phyloP scores from a whole-genome alignment of 2,329 filamentous ascomycete species.

The Cercospora sp. region DNA sequence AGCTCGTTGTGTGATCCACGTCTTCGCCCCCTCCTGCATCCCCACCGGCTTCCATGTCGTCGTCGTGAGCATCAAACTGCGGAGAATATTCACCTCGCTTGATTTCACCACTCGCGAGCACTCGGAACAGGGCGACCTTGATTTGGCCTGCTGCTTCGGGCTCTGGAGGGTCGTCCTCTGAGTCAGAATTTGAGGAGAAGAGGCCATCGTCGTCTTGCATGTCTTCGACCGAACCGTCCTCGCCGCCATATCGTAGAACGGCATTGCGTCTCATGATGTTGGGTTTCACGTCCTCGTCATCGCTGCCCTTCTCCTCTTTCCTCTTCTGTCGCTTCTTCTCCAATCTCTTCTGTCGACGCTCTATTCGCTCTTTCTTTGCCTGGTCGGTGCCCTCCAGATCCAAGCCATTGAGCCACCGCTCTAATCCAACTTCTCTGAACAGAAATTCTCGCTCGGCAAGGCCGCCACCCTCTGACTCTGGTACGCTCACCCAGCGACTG shows the following conservation, averaged over 20 bases:
- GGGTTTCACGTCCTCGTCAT: conserved; percentile 49
- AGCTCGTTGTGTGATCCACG: conserved; percentile 95
- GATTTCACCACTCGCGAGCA: conserved; percentile 92
- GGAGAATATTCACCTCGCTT: conserved; percentile 98
- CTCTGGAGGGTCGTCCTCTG: conserved; percentile 78
- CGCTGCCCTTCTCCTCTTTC: conserved; percentile 53
- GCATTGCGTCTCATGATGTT: conserved; percentile 47
- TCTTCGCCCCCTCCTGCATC: conserved; percentile 71
- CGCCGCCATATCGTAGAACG: conserved; percentile 77
- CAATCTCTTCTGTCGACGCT: conserved; percentile 57
- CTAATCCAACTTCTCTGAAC: conserved; percentile 93
- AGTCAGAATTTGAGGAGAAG: conserved; percentile 65
- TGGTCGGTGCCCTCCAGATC: conserved; percentile 75
- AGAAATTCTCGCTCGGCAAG: conserved; percentile 95
- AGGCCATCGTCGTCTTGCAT: conserved; percentile 66
- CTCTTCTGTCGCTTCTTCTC: conserved; percentile 80
- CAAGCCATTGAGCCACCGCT: conserved; percentile 93
- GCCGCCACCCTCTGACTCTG: conserved; percentile 85
- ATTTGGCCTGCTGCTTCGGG: conserved; percentile 96
- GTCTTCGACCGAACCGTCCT: conserved; percentile 71
- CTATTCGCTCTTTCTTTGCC: conserved; percentile 79
- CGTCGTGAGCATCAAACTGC: conserved; percentile 94
- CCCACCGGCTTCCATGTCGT: conserved; percentile 63
- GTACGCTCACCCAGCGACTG: conserved; percentile 93
- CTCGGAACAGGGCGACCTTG: conserved; percentile 94